phyloP scores from a whole-genome alignment of 306 rosid genomes.

The Fagus sylvatica region DNA sequence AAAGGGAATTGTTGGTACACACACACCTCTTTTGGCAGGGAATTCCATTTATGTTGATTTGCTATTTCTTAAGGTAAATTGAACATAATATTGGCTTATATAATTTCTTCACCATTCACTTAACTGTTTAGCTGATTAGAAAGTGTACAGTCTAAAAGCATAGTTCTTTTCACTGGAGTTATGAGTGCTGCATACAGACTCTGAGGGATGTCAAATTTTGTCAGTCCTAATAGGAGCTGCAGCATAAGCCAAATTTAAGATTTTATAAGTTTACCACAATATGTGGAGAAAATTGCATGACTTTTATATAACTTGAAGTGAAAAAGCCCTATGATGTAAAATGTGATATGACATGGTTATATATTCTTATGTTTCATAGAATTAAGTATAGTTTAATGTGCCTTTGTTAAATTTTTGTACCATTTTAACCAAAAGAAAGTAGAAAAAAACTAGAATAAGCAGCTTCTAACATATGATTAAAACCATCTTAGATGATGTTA shows the following conservation, averaged over 20 bases:
- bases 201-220: neutral
- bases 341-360: neutral
- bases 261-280: neutral
- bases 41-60: slow-evolving; percentile 85
- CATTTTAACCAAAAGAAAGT: neutral
- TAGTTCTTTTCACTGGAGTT: neutral
- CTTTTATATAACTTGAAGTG: neutral
- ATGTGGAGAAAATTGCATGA: neutral
- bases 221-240: neutral
- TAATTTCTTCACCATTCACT: neutral
- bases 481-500: neutral
- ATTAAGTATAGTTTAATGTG: neutral
- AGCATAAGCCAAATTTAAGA: neutral
- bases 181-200: neutral
- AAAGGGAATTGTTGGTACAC: slow-evolving; percentile 52
- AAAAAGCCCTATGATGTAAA: neutral
- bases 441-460: neutral
- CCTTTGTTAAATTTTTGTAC: neutral
- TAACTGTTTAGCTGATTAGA: neutral
- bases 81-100: neutral
- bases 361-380: neutral
- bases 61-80: slow-evolving; percentile 74
- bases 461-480: neutral
- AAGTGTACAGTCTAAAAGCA: neutral
- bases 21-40: slow-evolving; percentile 83